These are phyloP conservation scores for Syzygium syzygioides DNA, from an alignment of 441 rosid species.

Conservation along the genomic window DNA sequence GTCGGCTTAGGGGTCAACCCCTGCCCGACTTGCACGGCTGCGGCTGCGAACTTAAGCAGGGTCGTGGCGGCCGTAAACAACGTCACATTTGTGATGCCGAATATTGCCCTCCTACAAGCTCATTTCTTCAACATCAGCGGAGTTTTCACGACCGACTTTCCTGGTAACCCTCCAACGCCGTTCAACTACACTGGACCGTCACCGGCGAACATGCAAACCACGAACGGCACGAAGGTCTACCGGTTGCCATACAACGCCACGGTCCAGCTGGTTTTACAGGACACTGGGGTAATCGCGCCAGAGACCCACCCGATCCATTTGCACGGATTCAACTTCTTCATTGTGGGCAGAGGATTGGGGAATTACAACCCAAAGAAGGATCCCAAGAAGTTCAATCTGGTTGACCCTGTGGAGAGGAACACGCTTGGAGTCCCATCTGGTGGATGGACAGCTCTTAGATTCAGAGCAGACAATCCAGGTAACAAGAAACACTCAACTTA, in stretches of 20 bases:
- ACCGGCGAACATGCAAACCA: slow-evolving; percentile 1
- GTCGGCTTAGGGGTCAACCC: slow-evolving; percentile 5
- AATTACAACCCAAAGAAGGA: slow-evolving; percentile 2
- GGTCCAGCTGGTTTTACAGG: slow-evolving; percentile 8
- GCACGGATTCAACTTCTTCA: slow-evolving; percentile 15
- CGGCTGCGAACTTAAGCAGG: not conserved
- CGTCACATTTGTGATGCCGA: slow-evolving; percentile 11
- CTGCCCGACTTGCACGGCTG: slow-evolving; percentile 13
- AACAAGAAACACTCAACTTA: not conserved
- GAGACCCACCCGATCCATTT: slow-evolving; percentile 12
- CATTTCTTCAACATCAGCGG: slow-evolving; percentile 14
- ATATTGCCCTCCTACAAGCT: slow-evolving; percentile 2
- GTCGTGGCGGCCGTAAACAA: slow-evolving; percentile 1
- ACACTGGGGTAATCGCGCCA: slow-evolving; percentile 6
- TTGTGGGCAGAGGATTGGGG: slow-evolving; percentile 2
- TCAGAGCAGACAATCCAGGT: slow-evolving; percentile 8
- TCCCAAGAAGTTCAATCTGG: slow-evolving; percentile 1
- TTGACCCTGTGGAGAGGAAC: slow-evolving; percentile 13
- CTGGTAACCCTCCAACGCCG: slow-evolving; percentile 2
- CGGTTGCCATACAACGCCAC: slow-evolving; percentile 1
- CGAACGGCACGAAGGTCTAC: slow-evolving; percentile 9
- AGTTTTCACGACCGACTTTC: slow-evolving; percentile 9
- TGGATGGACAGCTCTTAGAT: slow-evolving; percentile 12
- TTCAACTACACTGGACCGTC: slow-evolving; percentile 1
- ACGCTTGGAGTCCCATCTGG: slow-evolving; percentile 10